Base-by-base conservation (phyloP, 2,329 filamentous ascomycete genomes). In the Cladosporium colombiae region DNA sequence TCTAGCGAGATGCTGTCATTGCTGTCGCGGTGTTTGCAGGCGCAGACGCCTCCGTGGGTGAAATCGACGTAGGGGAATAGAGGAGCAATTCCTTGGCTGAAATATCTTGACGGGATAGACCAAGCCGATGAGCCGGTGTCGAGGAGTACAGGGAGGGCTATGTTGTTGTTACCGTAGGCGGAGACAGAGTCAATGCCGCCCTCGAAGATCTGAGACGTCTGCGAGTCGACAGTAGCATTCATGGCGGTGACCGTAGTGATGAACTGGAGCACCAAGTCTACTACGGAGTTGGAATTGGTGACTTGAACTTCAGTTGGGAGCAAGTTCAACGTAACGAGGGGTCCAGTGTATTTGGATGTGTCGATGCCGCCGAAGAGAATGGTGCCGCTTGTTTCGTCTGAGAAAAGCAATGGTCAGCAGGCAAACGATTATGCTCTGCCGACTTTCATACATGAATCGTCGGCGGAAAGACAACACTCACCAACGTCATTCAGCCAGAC, bases 301-400 rank as follows among this genome's bases (percentile, higher is more conserved):
- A 61, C 59, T 13, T 62, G 52, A 29, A 66, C 44, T 11, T n/a
- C 16, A 29, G 59, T 56, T 6, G 74, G 73, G 8, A 76, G 68
- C 33, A 76, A 62, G 69, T 77, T 70, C 16, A 77, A 55, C 2
- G 75, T 76, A 5, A 67, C 71, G 21, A 77, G 71, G 10, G 72
- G 59, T 56, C 73, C 73, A 3, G 69, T 72, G 62, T 72, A 76
- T 49, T 74, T 74, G 27, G 68, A 67, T 1, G 68, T 74, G 64
- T 77, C 75, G 40, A 77, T 72, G 10, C 75, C 75, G n/a, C 75
- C 75, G 58, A 77, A 77, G 23, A 77, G 70, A 49, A 77, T 73
- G 16, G 70, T 72, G 25, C 75, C 75, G 10, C 72, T 70, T 53
- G 66, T 65, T 60, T 59, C 68, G 35, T 57, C 66, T 67, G 40